phyloP scores from a whole-genome alignment of 352 stramenopile species.

The Globisporangium takayamanum region DNA sequence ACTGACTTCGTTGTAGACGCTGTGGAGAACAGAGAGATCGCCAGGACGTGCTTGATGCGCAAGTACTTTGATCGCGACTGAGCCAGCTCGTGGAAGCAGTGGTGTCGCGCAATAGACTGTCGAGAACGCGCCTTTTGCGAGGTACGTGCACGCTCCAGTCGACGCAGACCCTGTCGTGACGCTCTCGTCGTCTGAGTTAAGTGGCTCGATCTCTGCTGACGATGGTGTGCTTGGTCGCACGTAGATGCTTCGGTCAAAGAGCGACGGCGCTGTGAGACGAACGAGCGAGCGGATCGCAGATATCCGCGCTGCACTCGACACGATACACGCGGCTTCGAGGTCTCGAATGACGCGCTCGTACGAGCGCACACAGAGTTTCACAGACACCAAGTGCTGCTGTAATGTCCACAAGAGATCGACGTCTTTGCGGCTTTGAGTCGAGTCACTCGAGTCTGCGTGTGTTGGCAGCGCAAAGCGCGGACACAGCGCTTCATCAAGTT shows the following conservation, averaged over 20 bases:
- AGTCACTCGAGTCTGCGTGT: background rate
- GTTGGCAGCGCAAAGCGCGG: constrained; percentile 25
- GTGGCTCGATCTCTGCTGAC: background rate
- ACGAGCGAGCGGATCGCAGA: constrained; percentile 28
- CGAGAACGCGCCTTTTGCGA: constrained; percentile 46
- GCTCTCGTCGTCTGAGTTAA: background rate
- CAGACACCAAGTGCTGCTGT: constrained; percentile 27
- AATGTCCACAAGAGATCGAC: constrained; percentile 38
- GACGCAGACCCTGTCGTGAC: background rate
- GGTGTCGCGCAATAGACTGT: constrained; percentile 32
- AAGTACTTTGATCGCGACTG: constrained; percentile 48
- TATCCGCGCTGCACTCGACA: constrained; percentile 20
- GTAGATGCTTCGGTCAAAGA: constrained; percentile 36
- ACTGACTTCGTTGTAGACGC: constrained; percentile 55
- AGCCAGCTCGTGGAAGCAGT: constrained; percentile 9
- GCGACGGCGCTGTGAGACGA: constrained; percentile 30
- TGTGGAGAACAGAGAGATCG: constrained; percentile 31
- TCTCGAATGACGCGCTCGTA: constrained; percentile 27
- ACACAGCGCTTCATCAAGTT: constrained; percentile 30
- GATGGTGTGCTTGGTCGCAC: background rate
- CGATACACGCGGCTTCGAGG: constrained; percentile 21
- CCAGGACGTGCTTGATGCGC: constrained; percentile 34
- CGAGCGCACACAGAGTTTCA: constrained; percentile 15
- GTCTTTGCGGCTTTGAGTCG: background rate
- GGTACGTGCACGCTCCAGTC: constrained; percentile 17